phyloP scores from a whole-genome alignment of 2,329 filamentous ascomycete species.

The Rachicladosporium sp. region DNA sequence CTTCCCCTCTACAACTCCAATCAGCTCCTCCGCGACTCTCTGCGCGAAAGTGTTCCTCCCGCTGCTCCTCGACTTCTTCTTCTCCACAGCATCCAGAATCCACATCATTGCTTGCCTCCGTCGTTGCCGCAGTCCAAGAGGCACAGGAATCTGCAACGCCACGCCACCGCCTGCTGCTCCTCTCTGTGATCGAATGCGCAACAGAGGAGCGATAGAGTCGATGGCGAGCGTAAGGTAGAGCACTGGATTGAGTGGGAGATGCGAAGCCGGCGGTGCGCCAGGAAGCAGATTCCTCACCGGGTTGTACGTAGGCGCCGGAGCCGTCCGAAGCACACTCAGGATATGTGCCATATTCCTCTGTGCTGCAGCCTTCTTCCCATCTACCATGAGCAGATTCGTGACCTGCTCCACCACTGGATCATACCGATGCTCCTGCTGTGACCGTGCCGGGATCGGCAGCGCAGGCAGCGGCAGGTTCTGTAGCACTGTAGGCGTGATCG shows the following conservation, averaged over 20 bases:
- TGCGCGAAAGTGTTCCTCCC: conserved; percentile 62
- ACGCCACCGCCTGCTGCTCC: conserved; percentile 78
- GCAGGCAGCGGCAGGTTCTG: conserved; percentile 67
- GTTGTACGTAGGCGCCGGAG: conserved; percentile 64
- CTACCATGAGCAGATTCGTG: conserved; percentile 78
- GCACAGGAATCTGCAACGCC: conserved; percentile 69
- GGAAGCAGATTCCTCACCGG: conserved; percentile 60
- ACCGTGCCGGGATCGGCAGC: conserved; percentile 56
- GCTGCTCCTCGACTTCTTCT: conserved; percentile 60
- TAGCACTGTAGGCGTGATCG: conserved; percentile 29
- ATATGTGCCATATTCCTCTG: conserved; percentile 82
- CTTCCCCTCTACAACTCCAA: conserved; percentile 76
- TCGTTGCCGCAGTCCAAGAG: conserved; percentile 61
- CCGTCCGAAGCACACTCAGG: conserved; percentile 71
- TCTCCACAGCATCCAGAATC: conserved; percentile 76
- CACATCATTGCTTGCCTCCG: conserved; percentile 70
- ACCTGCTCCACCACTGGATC: conserved; percentile 76
- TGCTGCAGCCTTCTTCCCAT: conserved; percentile 83
- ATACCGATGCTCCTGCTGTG: conserved; percentile 43
- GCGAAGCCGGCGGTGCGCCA: conserved; percentile 58
- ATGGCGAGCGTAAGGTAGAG: conserved; percentile 82
- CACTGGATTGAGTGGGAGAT: conserved; percentile 79
- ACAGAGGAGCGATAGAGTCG: conserved; percentile 81
- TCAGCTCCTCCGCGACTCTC: conserved; percentile 72
- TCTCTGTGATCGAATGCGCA: conserved; percentile 63